Percentiles rank a stretch among this genome's conserved stretches.
Conservation (phyloP, 78 protist genomes). For the Protostelium mycophagum region DNA sequence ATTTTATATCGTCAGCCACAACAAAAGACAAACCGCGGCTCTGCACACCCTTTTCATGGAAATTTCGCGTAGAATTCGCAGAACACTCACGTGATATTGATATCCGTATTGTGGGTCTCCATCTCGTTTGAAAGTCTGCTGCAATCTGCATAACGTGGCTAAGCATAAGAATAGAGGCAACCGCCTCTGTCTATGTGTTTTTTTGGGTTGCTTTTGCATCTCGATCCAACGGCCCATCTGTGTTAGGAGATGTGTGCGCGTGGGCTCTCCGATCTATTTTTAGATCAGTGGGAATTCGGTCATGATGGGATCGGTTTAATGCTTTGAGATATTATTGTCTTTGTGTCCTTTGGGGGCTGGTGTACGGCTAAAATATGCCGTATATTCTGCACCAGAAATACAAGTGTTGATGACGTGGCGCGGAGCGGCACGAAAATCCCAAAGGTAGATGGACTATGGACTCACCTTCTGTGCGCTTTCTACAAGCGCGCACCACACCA, state of each 20-base stretch:
- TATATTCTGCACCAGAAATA: too few relatives aligned
- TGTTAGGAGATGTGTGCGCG: neutral
- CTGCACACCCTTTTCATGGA: too few relatives aligned
- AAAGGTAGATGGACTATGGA: neutral
- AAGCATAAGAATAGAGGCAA: neutral
- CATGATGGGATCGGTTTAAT: too few relatives aligned
- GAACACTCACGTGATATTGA: neutral
- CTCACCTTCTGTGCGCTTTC: neutral
- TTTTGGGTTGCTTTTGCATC: neutral
- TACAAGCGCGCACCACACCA: neutral
- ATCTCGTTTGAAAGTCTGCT: neutral
- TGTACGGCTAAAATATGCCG: too few relatives aligned
- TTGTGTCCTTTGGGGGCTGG: too few relatives aligned
- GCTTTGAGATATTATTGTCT: too few relatives aligned
- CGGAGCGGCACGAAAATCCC: neutral
- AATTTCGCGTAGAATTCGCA: too few relatives aligned
- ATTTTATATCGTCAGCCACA: too few relatives aligned
- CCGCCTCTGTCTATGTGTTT: neutral
- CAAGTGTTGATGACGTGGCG: too few relatives aligned
- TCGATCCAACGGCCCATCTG: neutral
- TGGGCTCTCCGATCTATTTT: neutral
- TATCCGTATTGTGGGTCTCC: neutral
- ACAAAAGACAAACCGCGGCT: too few relatives aligned
- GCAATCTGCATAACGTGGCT: neutral
- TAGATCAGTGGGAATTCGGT: too few relatives aligned